Base-by-base conservation (phyloP, 1,139 yeast species). In the Debaryomyces subglobosus region DNA sequence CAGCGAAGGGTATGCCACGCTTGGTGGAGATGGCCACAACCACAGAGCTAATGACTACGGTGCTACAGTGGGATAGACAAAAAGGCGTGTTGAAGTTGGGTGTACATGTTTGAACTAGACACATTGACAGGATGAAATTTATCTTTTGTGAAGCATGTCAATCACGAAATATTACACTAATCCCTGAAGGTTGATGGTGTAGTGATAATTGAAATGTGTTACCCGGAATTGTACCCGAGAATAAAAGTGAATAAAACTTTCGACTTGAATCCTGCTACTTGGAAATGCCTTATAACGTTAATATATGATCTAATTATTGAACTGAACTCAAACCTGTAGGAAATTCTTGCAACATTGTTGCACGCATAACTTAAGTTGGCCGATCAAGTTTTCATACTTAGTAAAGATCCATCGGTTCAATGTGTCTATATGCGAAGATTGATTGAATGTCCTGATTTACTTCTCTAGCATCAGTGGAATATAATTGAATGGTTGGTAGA, bases 351-450 rank as follows among this genome's bases (percentile, higher is more conserved):
- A 20, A 16, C 35, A 5, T 3, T 16, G 23, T 21, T 15, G 12
- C 37, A 46, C 72, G 78, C 78, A 72, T 68, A 66, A 72, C 77
- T 72, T 72, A 72, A 72, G 78, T 72, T 72, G 77, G 46, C 73
- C 75, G 76, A 57, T 71, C 60, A 55, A 60, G 64, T 57, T 57
- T 51, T 37, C 25, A 35, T 42, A 55, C 59, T 58, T 54, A 53
- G 53, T 38, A 41, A 40, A 54, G 70, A 65, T 50, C 70, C 73
- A 68, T 64, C 78, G 79, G 74, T 60, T 60, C 78, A 71, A 75
- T 75, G 81, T 76, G 81, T 76, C 81, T 67, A 68, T 75, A 68
- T 76, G 81, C 81, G 77, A 54, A 76, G 61, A 76, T 30, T 30
- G 56, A 62, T 18, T 25, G 27, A 12, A 44, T 46, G 46, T 48